These are phyloP conservation scores for Melaleuca alternifolia DNA, from an alignment of 345 rosid species.

Conservation along the genomic window DNA sequence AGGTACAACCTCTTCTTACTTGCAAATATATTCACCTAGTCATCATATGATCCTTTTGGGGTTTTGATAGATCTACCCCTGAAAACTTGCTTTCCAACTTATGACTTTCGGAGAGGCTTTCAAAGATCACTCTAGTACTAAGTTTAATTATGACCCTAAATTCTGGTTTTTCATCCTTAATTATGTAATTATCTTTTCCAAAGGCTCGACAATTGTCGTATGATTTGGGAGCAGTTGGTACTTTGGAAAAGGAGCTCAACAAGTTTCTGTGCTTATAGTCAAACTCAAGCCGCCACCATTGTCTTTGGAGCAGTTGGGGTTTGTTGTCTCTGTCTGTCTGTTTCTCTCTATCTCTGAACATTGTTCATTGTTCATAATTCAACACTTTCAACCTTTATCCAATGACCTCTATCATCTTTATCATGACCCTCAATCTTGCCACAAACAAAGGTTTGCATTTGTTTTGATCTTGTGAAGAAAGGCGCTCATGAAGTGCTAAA, in stretches of 20 bases:
- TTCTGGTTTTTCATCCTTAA: background rate
- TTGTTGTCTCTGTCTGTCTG: conserved; percentile 16
- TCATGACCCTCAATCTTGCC: background rate
- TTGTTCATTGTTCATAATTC: conserved; percentile 2
- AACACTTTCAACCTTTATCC: background rate
- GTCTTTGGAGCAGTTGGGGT: conserved; percentile 36
- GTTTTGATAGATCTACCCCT: background rate
- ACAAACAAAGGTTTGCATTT: background rate
- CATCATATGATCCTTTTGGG: background rate
- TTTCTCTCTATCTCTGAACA: background rate
- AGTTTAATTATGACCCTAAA: background rate
- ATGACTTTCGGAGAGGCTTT: background rate
- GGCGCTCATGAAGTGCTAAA: background rate
- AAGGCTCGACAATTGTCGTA: background rate
- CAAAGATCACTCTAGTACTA: background rate
- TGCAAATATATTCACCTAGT: background rate
- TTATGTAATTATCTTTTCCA: background rate
- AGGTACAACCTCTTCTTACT: background rate
- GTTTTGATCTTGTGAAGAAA: background rate
- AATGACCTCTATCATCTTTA: background rate
- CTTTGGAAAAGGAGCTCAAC: conserved; percentile 44
- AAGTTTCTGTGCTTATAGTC: conserved; percentile 17
- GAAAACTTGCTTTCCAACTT: background rate
- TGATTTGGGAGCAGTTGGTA: background rate
- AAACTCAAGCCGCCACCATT: conserved; percentile 15